Base-by-base conservation (phyloP, 2,329 filamentous ascomycete species). In the Trichoderma sp. region DNA sequence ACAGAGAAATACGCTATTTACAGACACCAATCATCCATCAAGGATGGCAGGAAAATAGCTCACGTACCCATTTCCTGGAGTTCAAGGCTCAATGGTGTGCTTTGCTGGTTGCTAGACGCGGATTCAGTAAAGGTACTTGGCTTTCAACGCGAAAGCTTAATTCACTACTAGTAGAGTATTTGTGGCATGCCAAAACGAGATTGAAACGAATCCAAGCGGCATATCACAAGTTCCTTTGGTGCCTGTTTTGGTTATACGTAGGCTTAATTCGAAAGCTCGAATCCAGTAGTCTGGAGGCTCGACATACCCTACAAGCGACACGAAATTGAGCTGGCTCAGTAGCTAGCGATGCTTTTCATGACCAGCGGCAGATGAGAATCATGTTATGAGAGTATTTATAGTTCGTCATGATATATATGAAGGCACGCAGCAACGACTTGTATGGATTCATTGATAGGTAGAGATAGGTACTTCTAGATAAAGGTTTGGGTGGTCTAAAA, bases 1-100 rank as follows among this genome's bases (percentile, higher is more conserved):
- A 18, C 54, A 56, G 18, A 59, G 56, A 34, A 26, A 14, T 13
- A 11, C 21, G 56, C 56, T 39, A 34, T 32, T 28, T 6, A 59
- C 56, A 43, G 21, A 10, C 18, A 10, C 34, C 32, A 26, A 59
- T 14, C 56, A 59, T 59, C 56, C 21, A 43, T 14, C 56, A 14
- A 37, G 24, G 56, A 43, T 39, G 56, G 56, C 56, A 11, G 34
- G 55, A 59, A 59, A 59, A 39, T 43, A 43, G 56, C 56, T 39
- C 32, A 26, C 13, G n/a, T n/a, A 13, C 21, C 56, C 18, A 14
- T 39, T 59, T 28, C 56, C 21, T 43, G 37, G 16, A 16, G 32
- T 34, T 28, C 21, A n/a, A 28, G 52, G 16, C 5, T 18, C 37
- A 43, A 16, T 14, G 34, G 26, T 39, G 26, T 18, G 37, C 11